Conservation (phyloP, 352 stramenopile species). For the Pythium phragmiticola region DNA sequence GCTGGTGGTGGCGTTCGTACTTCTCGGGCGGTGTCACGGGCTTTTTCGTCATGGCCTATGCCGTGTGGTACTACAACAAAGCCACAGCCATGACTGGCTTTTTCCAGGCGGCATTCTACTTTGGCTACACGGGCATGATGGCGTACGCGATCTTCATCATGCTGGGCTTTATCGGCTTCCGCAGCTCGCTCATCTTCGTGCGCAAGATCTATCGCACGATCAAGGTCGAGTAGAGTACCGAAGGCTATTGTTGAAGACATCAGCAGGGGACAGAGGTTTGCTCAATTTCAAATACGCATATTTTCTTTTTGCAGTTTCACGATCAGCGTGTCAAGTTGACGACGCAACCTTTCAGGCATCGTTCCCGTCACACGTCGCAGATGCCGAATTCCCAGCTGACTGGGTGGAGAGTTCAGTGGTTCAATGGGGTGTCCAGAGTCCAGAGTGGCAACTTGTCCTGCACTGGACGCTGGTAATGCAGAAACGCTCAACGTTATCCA, state of each 20-base stretch:
- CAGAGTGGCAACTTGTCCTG: not conserved
- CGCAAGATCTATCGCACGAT: slow-evolving; percentile 97
- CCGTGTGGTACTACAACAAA: slow-evolving; percentile 95
- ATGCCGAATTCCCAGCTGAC: slow-evolving; percentile 3
- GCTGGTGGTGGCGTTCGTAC: slow-evolving; percentile 97
- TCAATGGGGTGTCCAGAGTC: slow-evolving; percentile 8
- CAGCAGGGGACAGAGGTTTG: not conserved
- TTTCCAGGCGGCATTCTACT: slow-evolving; percentile 97
- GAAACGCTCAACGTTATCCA: not conserved
- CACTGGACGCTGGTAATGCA: not conserved
- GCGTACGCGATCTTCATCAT: slow-evolving; percentile 98
- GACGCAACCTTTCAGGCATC: slow-evolving; percentile 1
- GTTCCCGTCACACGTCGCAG: slow-evolving; percentile 12
- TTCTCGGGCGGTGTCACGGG: slow-evolving; percentile 94
- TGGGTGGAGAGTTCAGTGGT: not conserved
- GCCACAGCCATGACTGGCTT: slow-evolving; percentile 94
- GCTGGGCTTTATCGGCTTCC: slow-evolving; percentile 96
- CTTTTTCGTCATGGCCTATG: slow-evolving; percentile 96
- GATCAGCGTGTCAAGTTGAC: not conserved
- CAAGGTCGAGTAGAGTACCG: slow-evolving; percentile 90
- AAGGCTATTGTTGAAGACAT: not conserved
- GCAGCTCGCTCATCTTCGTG: slow-evolving; percentile 94
- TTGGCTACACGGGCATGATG: slow-evolving; percentile 97
- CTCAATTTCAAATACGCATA: not conserved
- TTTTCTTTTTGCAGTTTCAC: not conserved